Base-by-base conservation (phyloP, 192 early-diverging fungal genomes). In the Phlyctochytrium planicorne region DNA sequence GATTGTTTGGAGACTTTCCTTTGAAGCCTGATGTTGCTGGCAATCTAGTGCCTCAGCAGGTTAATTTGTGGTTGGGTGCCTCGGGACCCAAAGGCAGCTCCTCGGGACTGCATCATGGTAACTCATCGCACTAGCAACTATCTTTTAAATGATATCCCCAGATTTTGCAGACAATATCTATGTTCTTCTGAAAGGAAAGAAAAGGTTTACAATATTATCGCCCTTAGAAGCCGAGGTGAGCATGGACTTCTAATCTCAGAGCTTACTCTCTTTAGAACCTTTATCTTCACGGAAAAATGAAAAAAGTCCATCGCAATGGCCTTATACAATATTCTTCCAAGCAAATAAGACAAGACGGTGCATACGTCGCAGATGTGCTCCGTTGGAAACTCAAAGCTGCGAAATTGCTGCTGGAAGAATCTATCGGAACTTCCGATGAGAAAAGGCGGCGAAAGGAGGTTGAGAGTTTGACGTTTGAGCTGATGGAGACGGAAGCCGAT, bases 131-230 rank as follows among this genome's bases (percentile, higher is more conserved):
- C n/a, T n/a, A n/a, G n/a, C n/a, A n/a, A n/a, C n/a, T n/a, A n/a
- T n/a, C n/a, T n/a, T n/a, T n/a, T n/a, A n/a, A n/a, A n/a, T n/a
- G n/a, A n/a, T n/a, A n/a, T n/a, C n/a, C n/a, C 10, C 40, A 47
- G 77, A 78, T 50, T 78, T 64, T 53, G 76, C 76, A 14, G 77
- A 78, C 53, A 78, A 78, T 65, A 61, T 78, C 6, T 78, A 78
- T 61, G 52, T 72, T 17, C 70, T 78, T 2, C 34, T 78, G 6
- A 50, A 56, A 60, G 77, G 77, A 1, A 14, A 30, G 1, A 77
- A 77, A 24, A 17, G 33, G 31, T 77, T 77, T 36, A 65, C 35
- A 2, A 14, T 76, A 23, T 77, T 73, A 33, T 66, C 72, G 40
- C 74, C 72, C 16, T 6, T 14, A 23, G 73, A 75, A 30, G 40